These are phyloP conservation scores for Lachnellula hyalina DNA, from an alignment of 2,329 filamentous ascomycete species.

Conservation along the genomic window DNA sequence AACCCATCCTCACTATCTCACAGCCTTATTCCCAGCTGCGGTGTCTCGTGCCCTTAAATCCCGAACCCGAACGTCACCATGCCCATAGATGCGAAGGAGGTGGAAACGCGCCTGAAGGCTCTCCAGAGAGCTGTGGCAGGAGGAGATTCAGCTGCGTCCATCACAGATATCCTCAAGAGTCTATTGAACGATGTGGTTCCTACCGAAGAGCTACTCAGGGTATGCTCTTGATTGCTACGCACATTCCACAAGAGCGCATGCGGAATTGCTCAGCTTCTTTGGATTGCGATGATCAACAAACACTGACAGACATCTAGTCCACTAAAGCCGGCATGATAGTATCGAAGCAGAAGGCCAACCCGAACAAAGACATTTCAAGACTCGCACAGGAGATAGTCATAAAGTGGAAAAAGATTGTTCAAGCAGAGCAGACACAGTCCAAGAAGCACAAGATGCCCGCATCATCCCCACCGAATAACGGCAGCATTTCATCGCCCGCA, in stretches of 20 bases:
- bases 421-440: conserved; percentile 54
- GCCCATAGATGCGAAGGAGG: conserved; percentile 28
- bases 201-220: conserved; percentile 84
- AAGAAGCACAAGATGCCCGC: conserved; percentile 32
- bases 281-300: not conserved
- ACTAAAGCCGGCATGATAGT: conserved; percentile 91
- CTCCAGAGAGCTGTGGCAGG: conserved; percentile 72
- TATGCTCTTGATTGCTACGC: conserved; percentile 37
- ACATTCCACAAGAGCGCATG: conserved; percentile 18
- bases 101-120: conserved; percentile 38
- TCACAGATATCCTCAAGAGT: conserved; percentile 69
- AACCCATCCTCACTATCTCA: not conserved
- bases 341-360: conserved; percentile 71
- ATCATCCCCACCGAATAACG: conserved; percentile 20
- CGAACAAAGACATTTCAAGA: conserved; percentile 74
- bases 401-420: conserved; percentile 81
- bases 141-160: conserved; percentile 67
- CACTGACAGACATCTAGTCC: conserved; percentile 41
- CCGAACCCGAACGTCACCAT: not conserved
- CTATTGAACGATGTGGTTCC: conserved; percentile 76
- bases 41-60: not conserved
- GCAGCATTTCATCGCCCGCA: conserved; percentile 29
- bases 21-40: too few species aligned
- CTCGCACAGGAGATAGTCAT: conserved; percentile 77
- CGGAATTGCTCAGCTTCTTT: not conserved